Conservation (phyloP, 768 basidiomycete species). For the Boletus insuetus region DNA sequence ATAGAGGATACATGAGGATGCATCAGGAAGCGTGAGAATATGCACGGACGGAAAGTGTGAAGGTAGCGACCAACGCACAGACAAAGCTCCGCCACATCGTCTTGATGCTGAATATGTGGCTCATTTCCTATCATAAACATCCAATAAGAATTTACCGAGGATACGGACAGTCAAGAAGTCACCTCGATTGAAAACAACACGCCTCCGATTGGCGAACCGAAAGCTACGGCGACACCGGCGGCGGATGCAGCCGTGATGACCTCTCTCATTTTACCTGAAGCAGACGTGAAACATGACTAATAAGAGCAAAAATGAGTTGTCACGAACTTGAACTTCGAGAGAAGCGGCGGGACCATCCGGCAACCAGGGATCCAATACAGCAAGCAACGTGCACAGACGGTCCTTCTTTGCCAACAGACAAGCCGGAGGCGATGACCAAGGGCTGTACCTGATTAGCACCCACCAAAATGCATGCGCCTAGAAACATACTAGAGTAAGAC, state of each 20-base stretch:
- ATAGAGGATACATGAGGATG: conserved; percentile 20
- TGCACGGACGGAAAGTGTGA: conserved; percentile 83
- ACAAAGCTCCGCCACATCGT: conserved; percentile 99
- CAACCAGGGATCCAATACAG: conserved; percentile 89
- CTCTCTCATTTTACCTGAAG: conserved; percentile 76
- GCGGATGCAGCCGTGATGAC: conserved; percentile 94
- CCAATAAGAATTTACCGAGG: neutral
- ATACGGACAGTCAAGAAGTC: conserved; percentile 5
- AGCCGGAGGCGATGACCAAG: conserved; percentile 92
- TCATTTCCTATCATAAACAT: conserved; percentile 81
- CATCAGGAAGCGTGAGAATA: conserved; percentile 15
- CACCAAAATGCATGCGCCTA: neutral
- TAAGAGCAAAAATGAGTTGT: neutral
- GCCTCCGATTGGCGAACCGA: conserved; percentile 97
- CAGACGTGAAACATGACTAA: conserved; percentile 15
- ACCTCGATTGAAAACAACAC: conserved; percentile 98
- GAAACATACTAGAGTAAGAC: conserved; percentile 77
- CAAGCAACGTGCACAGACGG: conserved; percentile 98
- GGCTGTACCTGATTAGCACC: conserved; percentile 54
- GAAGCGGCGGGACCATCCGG: conserved; percentile 77
- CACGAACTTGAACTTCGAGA: conserved; percentile 81
- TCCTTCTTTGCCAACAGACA: conserved; percentile 97
- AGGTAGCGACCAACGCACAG: conserved; percentile 94
- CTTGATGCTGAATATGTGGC: conserved; percentile 92
- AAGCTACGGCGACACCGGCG: conserved; percentile 97